Conservation (phyloP, 441 rosid species). For the Aleurites moluccanus region DNA sequence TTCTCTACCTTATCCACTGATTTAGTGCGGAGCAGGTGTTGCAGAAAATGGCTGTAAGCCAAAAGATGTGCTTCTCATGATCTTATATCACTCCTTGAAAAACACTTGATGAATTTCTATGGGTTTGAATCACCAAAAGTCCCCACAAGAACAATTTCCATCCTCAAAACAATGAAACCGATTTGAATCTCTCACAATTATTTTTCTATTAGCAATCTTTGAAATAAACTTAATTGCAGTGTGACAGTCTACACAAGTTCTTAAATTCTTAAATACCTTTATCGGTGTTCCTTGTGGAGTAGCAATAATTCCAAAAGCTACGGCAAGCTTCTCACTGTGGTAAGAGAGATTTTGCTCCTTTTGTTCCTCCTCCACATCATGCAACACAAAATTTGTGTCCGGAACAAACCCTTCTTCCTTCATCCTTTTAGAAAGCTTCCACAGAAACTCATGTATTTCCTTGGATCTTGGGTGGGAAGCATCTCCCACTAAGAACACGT, state of each 20-base stretch:
- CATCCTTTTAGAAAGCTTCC: neutral
- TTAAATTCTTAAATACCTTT: slow-evolving; percentile 5
- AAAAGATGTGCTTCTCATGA: neutral
- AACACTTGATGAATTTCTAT: neutral
- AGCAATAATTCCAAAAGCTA: slow-evolving; percentile 6
- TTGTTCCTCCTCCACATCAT: slow-evolving; percentile 75
- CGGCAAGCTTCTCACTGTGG: slow-evolving; percentile 8
- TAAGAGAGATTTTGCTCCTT: slow-evolving; percentile 49
- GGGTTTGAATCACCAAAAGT: neutral
- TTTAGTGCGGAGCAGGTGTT: neutral
- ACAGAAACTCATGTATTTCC: neutral
- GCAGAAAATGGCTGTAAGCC: neutral
- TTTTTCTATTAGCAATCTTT: neutral
- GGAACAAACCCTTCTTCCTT: slow-evolving; percentile 11
- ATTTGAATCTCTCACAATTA: slow-evolving; percentile 7
- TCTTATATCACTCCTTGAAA: neutral
- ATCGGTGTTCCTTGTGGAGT: slow-evolving; percentile 2
- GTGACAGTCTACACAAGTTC: slow-evolving; percentile 10
- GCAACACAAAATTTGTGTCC: slow-evolving; percentile 18
- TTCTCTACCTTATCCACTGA: neutral
- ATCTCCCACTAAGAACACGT: slow-evolving; percentile 5
- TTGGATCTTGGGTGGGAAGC: slow-evolving; percentile 1
- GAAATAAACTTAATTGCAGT: slow-evolving; percentile 4
- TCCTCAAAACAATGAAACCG: slow-evolving; percentile 1
- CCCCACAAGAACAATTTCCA: slow-evolving; percentile 10